phyloP scores from a whole-genome alignment of 345 rosid species.

The Brassica rapa region DNA sequence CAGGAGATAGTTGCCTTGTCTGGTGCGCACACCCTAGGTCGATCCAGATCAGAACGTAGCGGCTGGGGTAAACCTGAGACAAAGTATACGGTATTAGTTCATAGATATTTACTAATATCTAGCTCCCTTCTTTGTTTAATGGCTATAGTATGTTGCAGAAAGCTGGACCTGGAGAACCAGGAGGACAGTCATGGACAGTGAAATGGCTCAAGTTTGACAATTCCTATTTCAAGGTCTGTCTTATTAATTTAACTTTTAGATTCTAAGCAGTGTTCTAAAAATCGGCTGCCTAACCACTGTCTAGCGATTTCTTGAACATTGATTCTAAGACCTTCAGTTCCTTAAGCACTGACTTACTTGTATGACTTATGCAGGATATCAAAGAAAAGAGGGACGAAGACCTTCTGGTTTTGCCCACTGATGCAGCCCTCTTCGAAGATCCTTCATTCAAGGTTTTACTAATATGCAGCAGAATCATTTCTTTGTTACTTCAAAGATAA shows the following conservation, averaged over 20 bases:
- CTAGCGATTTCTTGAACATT: neutral
- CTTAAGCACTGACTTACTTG: slow-evolving; percentile 10
- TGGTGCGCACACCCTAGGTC: slow-evolving; percentile 95
- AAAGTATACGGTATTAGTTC: slow-evolving; percentile 72
- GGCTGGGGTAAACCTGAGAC: slow-evolving; percentile 98
- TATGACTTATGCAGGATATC: slow-evolving; percentile 59
- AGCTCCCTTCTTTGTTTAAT: neutral
- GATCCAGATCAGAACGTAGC: slow-evolving; percentile 94
- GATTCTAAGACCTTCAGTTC: neutral
- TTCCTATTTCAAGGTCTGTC: slow-evolving; percentile 89
- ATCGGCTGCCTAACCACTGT: too few species aligned
- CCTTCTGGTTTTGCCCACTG: slow-evolving; percentile 86
- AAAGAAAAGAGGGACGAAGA: slow-evolving; percentile 78
- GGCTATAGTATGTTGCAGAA: slow-evolving; percentile 53
- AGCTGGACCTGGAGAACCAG: slow-evolving; percentile 94
- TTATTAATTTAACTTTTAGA: neutral
- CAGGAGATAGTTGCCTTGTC: slow-evolving; percentile 96
- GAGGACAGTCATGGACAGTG: slow-evolving; percentile 97
- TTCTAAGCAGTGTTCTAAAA: too few species aligned
- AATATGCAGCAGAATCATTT: neutral
- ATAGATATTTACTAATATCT: neutral
- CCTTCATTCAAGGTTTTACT: slow-evolving; percentile 72
- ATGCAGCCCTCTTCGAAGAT: slow-evolving; percentile 87
- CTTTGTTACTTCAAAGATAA: neutral
- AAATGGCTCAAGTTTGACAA: slow-evolving; percentile 96